Evolutionary conservation across 2,329 filamentous ascomycete species (phyloP), one percentile per base, ranked within the genome.

Genomic region (Chlorencoelia australis): DNA sequence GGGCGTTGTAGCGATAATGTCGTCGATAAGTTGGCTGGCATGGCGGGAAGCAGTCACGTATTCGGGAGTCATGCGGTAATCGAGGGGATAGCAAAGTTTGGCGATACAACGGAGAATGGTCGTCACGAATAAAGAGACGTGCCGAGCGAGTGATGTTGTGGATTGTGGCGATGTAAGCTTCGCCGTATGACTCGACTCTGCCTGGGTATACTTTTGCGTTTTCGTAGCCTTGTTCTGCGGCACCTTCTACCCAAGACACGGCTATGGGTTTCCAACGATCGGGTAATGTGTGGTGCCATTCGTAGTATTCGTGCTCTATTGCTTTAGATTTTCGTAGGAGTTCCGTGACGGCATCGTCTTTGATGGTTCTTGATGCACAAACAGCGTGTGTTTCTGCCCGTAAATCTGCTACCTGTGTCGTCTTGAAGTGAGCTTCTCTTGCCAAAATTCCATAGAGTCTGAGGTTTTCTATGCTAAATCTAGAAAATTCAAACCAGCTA

Each of bases 41-140:
- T 61, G 64, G 21, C 64, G 57, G 9, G 67, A 64, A 4, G 70
- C 69, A 0, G 66, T 66, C 9, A 69, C 67, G 47, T 76, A 78
- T 53, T 77, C 71, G 19, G 69, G 65, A 7, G 72, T 76, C 2
- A 72, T 73, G 33, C 71, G 63, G 50, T 77, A 77, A 56, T 79
- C 73, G 8, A 69, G 61, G 0, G 71, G 70, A n/a, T 66, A 58
- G 48, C 66, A 70, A 13, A 72, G 60, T 72, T 73, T 77, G 4
- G 73, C 74, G 2, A 67, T 65, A 47, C 73, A 75, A 6, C 74
- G 68, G 10, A 78, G 67, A 29, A 70, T 66, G 15, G 74, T 59
- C 11, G 69, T 66, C 7, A 67, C n/a, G 65, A 14, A 77, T 60
- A 30, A 72, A 64, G 15, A 79, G 58, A 3, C 73, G 63, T 5